These are phyloP conservation scores for Litsea cubeba DNA, from an alignment of 164 flowering plant species.

Conservation along the genomic window DNA sequence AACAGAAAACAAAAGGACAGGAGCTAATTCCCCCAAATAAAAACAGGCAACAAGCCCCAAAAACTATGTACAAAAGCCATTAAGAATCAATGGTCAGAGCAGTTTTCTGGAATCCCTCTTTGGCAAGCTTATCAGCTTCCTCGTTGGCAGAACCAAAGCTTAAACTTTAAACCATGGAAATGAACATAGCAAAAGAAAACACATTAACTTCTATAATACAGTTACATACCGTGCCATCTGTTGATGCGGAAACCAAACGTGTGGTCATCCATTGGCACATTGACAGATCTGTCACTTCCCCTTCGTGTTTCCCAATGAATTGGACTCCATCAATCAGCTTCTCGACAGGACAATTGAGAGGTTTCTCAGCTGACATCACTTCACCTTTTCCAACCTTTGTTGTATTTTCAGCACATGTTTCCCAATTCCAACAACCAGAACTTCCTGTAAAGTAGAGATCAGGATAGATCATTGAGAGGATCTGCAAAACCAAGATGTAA, in stretches of 20 bases:
- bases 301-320: slow-evolving; percentile 84
- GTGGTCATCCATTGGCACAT: slow-evolving; percentile 98
- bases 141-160: too few relatives aligned
- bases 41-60: background rate
- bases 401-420: slow-evolving; percentile 57
- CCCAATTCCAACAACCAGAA: slow-evolving; percentile 87
- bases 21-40: background rate
- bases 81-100: too few relatives aligned
- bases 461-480: background rate
- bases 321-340: slow-evolving; percentile 83
- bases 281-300: slow-evolving; percentile 90
- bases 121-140: too few relatives aligned
- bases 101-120: too few relatives aligned
- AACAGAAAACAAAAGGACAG: background rate
- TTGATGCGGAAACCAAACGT: slow-evolving; percentile 86
- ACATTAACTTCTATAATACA: background rate
- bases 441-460: slow-evolving; percentile 49
- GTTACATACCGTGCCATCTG: slow-evolving; percentile 86
- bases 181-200: too few relatives aligned
- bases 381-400: slow-evolving; percentile 77
- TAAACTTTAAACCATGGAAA: too few relatives aligned
- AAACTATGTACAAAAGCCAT: background rate
- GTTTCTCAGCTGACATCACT: slow-evolving; percentile 60
- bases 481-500: background rate
- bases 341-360: slow-evolving; percentile 58